These are phyloP conservation scores for Plantago rigida DNA, from an alignment of 305 asterid species.

Conservation along the genomic window DNA sequence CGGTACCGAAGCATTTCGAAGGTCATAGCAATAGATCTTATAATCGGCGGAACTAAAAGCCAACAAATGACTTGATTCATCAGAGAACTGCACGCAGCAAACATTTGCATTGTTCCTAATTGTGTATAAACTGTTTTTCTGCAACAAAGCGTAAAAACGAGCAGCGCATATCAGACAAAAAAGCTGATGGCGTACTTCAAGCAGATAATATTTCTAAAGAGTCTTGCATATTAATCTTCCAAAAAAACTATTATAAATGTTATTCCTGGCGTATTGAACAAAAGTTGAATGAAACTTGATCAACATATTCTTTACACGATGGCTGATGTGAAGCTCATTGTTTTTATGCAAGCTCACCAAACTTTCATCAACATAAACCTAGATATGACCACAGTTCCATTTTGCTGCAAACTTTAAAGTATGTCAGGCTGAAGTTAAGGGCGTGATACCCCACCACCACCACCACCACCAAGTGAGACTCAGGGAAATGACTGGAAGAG, in stretches of 20 bases:
- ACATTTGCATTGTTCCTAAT: conserved; percentile 41
- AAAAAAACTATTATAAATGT: not conserved
- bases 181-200: not conserved
- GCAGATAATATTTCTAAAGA: not conserved
- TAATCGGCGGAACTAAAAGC: conserved; percentile 46
- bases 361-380: too few species aligned
- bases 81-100: conserved; percentile 50
- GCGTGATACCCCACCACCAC: too few species aligned
- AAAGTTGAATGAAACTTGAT: not conserved
- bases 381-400: not conserved
- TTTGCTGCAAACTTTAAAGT: too few species aligned
- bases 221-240: not conserved
- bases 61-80: conserved; percentile 40
- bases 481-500: too few species aligned
- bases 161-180: not conserved
- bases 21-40: conserved; percentile 41
- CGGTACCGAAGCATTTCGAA: conserved; percentile 38
- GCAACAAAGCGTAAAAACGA: conserved; percentile 6
- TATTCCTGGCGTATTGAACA: not conserved
- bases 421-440: too few species aligned
- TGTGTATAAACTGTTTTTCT: conserved; percentile 33
- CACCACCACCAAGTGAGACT: too few species aligned
- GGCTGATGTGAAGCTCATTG: not conserved
- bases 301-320: not conserved
- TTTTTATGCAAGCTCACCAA: not conserved